Evolutionary conservation across 768 basidiomycete genomes (phyloP).

Genomic region (Phlebiopsis gigantea): DNA sequence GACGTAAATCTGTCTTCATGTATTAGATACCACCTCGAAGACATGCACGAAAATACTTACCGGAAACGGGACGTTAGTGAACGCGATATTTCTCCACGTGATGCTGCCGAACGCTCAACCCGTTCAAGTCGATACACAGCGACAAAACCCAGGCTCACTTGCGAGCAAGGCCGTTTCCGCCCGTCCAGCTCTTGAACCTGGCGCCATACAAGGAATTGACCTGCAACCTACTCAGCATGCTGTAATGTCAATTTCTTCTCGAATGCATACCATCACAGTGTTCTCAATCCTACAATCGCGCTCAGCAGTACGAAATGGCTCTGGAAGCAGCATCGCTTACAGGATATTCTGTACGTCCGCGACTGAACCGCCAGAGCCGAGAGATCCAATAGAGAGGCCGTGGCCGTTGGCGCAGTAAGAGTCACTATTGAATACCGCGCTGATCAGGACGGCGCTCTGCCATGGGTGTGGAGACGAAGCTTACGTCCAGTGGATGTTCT

Average conservation of each 20-base stretch:
- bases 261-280: constrained; percentile 20
- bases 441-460: not conserved
- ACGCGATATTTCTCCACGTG: constrained; percentile 54
- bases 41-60: constrained; percentile 23
- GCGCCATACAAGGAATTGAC: constrained; percentile 49
- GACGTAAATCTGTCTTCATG: constrained; percentile 43
- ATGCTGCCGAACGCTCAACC: no score
- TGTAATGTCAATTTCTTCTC: not conserved
- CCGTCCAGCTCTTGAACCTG: constrained; percentile 67
- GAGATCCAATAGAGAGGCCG: constrained; percentile 53
- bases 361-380: constrained; percentile 35
- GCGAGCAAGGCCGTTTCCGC: constrained; percentile 50
- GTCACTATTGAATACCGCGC: constrained; percentile 30
- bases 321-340: constrained; percentile 27
- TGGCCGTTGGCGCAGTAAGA: constrained; percentile 54
- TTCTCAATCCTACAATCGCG: constrained; percentile 22
- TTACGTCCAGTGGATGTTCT: constrained; percentile 40
- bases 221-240: constrained; percentile 26
- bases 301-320: not conserved
- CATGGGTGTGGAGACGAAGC: not conserved
- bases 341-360: constrained; percentile 54
- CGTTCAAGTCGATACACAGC: not conserved
- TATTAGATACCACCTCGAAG: not conserved
- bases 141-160: constrained; percentile 39
- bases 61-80: constrained; percentile 49